Percentiles rank a stretch among this genome's conserved stretches.
Evolutionary conservation across 257 asterid species (phyloP).

Genomic region (Mitragyna speciosa): DNA sequence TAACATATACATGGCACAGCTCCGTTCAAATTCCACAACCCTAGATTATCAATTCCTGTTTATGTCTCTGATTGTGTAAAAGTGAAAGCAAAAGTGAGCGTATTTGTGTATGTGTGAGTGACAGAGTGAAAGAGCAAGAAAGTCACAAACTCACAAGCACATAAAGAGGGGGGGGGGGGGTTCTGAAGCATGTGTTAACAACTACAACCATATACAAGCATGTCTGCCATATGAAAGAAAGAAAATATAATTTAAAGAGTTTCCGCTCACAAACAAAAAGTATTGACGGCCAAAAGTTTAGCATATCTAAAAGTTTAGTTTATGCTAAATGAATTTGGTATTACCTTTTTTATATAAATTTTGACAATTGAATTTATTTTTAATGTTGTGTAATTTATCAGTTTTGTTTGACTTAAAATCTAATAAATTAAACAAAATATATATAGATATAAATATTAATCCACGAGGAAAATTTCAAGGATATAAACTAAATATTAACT

Average conservation of each 20-base stretch:
- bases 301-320: no score
- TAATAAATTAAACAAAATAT: no score
- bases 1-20: not conserved
- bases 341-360: no score
- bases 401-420: no score
- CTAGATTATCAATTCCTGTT: no score
- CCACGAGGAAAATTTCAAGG: no score
- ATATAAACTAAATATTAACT: no score
- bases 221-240: not conserved
- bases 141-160: not conserved
- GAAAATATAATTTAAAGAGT: not conserved
- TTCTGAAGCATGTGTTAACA: not conserved
- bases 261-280: not conserved
- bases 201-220: not conserved
- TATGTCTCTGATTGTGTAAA: not conserved
- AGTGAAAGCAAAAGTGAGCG: no score
- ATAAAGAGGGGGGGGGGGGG: not conserved
- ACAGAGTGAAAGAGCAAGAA: not conserved
- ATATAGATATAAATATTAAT: no score
- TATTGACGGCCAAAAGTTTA: not conserved
- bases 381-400: no score
- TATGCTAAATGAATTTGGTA: no score
- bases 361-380: no score
- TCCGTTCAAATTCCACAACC: not conserved
- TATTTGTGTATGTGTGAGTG: not conserved